Percentiles rank a stretch among this genome's conserved stretches.
These are phyloP conservation scores for Selaginella moellendorffii DNA, from an alignment of 75 land plant genomes.

Conservation along the genomic window DNA sequence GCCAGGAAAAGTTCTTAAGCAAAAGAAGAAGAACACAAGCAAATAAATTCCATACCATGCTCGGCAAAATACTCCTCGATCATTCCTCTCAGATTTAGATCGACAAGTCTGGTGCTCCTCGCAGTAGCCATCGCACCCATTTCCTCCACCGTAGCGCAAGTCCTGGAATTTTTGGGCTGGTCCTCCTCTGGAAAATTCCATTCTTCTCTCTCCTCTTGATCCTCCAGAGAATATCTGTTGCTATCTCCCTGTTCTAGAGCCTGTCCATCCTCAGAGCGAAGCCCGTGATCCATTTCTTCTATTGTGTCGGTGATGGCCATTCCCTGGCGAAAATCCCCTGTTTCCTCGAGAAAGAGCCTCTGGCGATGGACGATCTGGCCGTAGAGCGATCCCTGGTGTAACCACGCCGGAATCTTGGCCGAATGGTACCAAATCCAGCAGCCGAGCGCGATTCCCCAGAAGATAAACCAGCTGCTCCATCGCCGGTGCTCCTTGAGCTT, in stretches of 20 bases:
- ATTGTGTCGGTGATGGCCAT: too few relatives aligned
- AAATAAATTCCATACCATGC: conserved; percentile 31
- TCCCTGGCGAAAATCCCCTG: too few relatives aligned
- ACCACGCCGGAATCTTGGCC: not conserved
- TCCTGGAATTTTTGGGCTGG: too few relatives aligned
- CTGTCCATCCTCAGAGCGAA: not conserved
- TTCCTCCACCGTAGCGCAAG: conserved; percentile 76
- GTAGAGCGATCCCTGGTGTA: not conserved
- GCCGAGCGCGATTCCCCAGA: not conserved
- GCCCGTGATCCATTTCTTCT: not conserved
- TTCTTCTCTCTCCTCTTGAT: not conserved
- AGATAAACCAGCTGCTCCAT: not conserved
- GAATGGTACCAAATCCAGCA: not conserved
- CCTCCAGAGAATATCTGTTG: not conserved
- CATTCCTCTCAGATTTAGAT: conserved; percentile 36
- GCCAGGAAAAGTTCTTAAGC: not conserved
- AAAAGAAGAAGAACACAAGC: not conserved
- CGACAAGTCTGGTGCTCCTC: conserved; percentile 23
- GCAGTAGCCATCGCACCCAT: conserved; percentile 48
- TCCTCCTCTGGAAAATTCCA: too few relatives aligned
- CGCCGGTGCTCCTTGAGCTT: not conserved
- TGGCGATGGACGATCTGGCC: not conserved
- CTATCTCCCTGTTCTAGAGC: not conserved
- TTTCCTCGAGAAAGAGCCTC: not conserved
- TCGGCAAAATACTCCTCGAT: conserved; percentile 38